A percentile compares a stretch with the other conserved stretches of the same genome.
Evolutionary conservation across 2,329 filamentous ascomycete genomes (phyloP).

Genomic region (Fonsecaea monophora): DNA sequence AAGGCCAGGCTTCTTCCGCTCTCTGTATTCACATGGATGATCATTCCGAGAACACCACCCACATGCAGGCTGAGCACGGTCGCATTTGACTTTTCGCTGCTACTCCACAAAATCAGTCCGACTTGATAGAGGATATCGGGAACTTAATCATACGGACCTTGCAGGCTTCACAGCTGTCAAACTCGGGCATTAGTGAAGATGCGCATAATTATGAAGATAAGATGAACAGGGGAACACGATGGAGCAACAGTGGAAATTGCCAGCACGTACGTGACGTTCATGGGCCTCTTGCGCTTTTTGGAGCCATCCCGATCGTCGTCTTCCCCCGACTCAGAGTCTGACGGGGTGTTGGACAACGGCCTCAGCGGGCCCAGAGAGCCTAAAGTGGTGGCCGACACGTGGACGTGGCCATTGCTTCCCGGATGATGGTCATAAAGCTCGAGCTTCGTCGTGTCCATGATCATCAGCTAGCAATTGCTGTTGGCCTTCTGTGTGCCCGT

Average conservation of each 20-base stretch:
- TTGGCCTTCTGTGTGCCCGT: background rate
- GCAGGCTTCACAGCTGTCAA: conserved; percentile 51
- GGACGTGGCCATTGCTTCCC: conserved; percentile 22
- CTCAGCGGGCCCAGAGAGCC: conserved; percentile 5
- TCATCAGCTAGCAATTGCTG: conserved; percentile 12
- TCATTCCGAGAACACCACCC: conserved; percentile 74
- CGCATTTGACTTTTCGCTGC: conserved; percentile 32
- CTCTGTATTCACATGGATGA: conserved; percentile 71
- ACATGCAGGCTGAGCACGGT: conserved; percentile 66
- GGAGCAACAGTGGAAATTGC: conserved; percentile 6
- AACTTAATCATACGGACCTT: conserved; percentile 45
- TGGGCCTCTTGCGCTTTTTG: conserved; percentile 64
- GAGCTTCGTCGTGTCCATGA: conserved; percentile 39
- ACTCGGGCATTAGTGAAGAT: conserved; percentile 32
- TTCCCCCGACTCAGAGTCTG: conserved; percentile 49
- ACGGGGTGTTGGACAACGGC: conserved; percentile 23
- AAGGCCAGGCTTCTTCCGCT: conserved; percentile 72
- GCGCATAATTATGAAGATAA: conserved; percentile 2
- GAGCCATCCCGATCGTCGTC: conserved; percentile 53
- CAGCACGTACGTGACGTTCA: conserved; percentile 42
- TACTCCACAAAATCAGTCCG: conserved; percentile 16
- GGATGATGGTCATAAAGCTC: conserved; percentile 28
- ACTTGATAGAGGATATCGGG: background rate
- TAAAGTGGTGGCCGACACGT: conserved; percentile 8
- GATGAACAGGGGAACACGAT: too few species aligned